Conservation (phyloP, 192 early-diverging fungal species). For the Cladochytrium replicatum region DNA sequence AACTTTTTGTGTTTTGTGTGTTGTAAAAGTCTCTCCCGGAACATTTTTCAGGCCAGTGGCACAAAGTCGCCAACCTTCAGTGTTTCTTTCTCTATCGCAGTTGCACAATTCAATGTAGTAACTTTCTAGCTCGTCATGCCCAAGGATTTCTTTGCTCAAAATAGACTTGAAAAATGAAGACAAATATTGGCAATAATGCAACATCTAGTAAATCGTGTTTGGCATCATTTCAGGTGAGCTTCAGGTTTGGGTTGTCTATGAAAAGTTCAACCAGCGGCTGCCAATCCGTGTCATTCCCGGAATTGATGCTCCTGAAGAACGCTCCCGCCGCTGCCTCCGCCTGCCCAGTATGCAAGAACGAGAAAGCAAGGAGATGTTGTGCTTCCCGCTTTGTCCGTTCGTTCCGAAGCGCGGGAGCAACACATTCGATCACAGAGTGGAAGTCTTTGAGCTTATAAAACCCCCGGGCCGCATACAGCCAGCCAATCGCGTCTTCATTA, state of each 20-base stretch:
- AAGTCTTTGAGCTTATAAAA: slow-evolving; percentile 54
- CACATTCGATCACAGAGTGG: slow-evolving; percentile 53
- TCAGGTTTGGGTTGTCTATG: slow-evolving; percentile 41
- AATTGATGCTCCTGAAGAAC: slow-evolving; percentile 48
- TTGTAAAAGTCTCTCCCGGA: neutral
- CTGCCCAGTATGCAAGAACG: slow-evolving; percentile 46
- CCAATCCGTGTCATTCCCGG: slow-evolving; percentile 57
- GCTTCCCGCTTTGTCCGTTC: slow-evolving; percentile 49
- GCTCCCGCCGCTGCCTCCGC: slow-evolving; percentile 48
- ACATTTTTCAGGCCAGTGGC: too few relatives aligned
- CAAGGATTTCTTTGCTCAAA: too few relatives aligned
- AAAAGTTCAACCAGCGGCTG: slow-evolving; percentile 49
- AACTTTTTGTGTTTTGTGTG: neutral
- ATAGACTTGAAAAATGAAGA: too few relatives aligned
- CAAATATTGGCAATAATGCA: too few relatives aligned
- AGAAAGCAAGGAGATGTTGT: slow-evolving; percentile 51
- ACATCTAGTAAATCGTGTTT: too few relatives aligned
- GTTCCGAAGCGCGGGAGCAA: slow-evolving; percentile 50
- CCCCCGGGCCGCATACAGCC: slow-evolving; percentile 52
- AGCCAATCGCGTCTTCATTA: slow-evolving; percentile 41
- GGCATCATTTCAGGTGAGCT: slow-evolving; percentile 39
- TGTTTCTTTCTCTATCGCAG: too few relatives aligned
- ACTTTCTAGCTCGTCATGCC: too few relatives aligned
- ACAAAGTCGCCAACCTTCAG: too few relatives aligned
- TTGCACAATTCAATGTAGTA: too few relatives aligned